phyloP scores from a whole-genome alignment of 768 basidiomycete species.

The Nidularia sp. region DNA sequence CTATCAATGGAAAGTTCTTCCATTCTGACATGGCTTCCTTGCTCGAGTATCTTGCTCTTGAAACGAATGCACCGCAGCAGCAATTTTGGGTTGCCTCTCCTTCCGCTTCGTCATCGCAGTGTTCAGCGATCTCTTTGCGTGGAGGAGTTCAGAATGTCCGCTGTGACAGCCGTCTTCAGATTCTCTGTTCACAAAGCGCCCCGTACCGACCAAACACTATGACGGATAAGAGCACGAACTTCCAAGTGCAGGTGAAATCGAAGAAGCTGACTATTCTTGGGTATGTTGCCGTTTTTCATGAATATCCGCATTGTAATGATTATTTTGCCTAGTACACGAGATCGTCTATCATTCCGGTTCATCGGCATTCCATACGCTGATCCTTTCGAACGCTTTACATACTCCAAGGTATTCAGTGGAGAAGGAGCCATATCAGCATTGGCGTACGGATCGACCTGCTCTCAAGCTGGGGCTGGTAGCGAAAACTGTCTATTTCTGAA shows the following conservation, averaged over 20 bases:
- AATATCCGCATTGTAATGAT: background rate
- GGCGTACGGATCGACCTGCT: constrained; percentile 25
- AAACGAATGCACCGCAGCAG: constrained; percentile 1
- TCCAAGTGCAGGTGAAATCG: constrained; percentile 19
- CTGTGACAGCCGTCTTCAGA: constrained; percentile 14
- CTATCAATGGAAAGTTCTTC: constrained; percentile 13
- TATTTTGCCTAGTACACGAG: constrained; percentile 30
- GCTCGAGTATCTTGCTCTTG: constrained; percentile 9
- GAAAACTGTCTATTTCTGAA: constrained; percentile 48
- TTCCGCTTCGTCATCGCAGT: constrained; percentile 2
- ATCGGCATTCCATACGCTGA: constrained; percentile 47
- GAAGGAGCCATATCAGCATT: constrained; percentile 23
- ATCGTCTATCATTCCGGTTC: constrained; percentile 48
- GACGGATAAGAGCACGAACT: constrained; percentile 14
- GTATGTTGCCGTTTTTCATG: constrained; percentile 7
- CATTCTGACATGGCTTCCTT: constrained; percentile 10
- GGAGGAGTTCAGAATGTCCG: constrained; percentile 7
- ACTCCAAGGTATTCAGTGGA: constrained; percentile 26
- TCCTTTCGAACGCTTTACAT: constrained; percentile 36
- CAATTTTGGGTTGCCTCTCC: constrained; percentile 13
- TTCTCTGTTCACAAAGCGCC: constrained; percentile 24
- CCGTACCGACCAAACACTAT: constrained; percentile 18
- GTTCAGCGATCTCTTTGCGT: constrained; percentile 10
- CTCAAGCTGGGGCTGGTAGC: constrained; percentile 17
- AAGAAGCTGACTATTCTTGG: constrained; percentile 15